A percentile compares a stretch with the other conserved stretches of the same genome.
Conservation (phyloP, 2,329 filamentous ascomycete genomes). For the Cercospora sp. region DNA sequence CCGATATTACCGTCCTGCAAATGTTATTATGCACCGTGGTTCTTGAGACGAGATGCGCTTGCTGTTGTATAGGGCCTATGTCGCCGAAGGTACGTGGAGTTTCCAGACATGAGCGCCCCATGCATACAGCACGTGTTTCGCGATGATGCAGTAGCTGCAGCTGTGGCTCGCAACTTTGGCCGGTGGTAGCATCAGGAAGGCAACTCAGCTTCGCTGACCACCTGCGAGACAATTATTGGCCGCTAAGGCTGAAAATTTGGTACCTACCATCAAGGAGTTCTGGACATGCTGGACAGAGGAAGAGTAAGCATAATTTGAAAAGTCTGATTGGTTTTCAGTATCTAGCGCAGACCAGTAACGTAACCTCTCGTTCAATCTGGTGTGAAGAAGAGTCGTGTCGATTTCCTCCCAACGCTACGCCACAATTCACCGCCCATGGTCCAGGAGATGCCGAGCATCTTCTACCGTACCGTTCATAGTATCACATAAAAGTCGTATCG, state of each 20-base stretch:
- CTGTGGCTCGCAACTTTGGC: not conserved
- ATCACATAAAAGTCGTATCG: conserved; percentile 14
- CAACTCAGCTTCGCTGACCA: conserved; percentile 4
- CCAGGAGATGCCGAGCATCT: conserved; percentile 11
- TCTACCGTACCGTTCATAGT: conserved; percentile 10
- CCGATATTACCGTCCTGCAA: no score
- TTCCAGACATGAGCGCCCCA: not conserved
- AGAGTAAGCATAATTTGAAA: not conserved
- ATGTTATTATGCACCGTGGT: not conserved
- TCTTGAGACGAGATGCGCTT: not conserved
- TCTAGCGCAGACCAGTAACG: not conserved
- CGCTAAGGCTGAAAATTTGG: not conserved
- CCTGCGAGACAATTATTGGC: not conserved
- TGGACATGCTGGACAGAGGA: not conserved
- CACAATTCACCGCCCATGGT: not conserved
- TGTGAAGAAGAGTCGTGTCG: conserved; percentile 8
- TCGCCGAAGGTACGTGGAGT: not conserved
- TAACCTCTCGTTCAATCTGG: not conserved
- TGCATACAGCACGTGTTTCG: not conserved
- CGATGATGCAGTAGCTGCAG: not conserved
- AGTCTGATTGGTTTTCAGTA: not conserved
- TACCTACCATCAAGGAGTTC: not conserved
- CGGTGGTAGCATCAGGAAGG: not conserved
- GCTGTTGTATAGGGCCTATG: not conserved
- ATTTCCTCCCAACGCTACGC: not conserved